Percentiles rank a stretch among this genome's conserved stretches.
These are phyloP conservation scores for Mortierella sp. DNA, from an alignment of 371 early-diverging fungal species.

Conservation along the genomic window DNA sequence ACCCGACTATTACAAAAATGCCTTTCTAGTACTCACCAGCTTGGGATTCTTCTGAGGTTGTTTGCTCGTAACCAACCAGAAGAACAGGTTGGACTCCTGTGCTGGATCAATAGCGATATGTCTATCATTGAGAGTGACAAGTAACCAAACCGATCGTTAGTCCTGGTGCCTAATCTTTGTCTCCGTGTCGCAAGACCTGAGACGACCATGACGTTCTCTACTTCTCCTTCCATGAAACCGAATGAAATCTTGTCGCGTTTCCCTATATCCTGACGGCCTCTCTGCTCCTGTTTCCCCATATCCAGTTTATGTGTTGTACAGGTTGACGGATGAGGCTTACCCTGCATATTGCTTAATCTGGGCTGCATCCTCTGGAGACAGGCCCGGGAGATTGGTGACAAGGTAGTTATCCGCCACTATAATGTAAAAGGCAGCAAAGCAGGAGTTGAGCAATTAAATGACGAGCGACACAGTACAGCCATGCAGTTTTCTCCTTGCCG, in stretches of 20 bases:
- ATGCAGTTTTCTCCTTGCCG: neutral
- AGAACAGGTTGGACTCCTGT: slow-evolving; percentile 57
- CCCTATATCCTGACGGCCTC: neutral
- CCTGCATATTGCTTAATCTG: slow-evolving; percentile 75
- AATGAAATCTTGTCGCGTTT: neutral
- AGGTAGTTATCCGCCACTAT: slow-evolving; percentile 65
- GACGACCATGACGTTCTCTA: no score
- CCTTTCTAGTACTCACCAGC: slow-evolving; percentile 37
- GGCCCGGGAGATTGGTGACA: slow-evolving; percentile 67
- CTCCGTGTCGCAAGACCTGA: no score
- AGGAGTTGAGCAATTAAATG: neutral
- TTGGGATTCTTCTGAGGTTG: slow-evolving; percentile 36
- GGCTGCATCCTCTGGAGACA: slow-evolving; percentile 55
- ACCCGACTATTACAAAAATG: no score
- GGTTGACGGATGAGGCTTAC: slow-evolving; percentile 43
- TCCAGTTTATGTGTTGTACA: neutral
- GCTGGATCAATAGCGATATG: slow-evolving; percentile 52
- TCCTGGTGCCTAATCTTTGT: neutral
- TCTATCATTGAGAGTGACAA: slow-evolving; percentile 20
- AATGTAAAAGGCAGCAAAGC: neutral
- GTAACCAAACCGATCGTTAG: neutral
- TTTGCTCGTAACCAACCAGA: slow-evolving; percentile 61
- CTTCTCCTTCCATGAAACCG: no score
- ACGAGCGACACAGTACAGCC: neutral
- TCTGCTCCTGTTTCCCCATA: neutral